Conservation (phyloP, 805 yeast genomes). For the Monosporozyma unispora region DNA sequence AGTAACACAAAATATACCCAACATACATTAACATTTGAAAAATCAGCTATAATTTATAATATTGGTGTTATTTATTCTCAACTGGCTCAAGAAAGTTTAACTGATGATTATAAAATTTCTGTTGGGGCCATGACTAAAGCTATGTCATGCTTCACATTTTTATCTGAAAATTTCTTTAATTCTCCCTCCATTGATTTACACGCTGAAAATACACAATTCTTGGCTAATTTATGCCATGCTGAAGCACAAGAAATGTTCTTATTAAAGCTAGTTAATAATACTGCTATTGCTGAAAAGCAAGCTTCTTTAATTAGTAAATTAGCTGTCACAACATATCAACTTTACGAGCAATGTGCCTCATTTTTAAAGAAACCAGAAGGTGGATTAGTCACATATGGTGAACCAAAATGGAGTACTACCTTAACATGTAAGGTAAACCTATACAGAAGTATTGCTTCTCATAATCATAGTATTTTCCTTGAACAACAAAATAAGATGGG, state of each 20-base stretch:
- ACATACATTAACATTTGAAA: constrained; percentile 77
- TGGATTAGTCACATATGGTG: constrained; percentile 30
- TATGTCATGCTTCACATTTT: constrained; percentile 64
- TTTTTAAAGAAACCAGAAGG: constrained; percentile 35
- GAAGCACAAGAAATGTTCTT: constrained; percentile 85
- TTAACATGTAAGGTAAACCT: constrained; percentile 45
- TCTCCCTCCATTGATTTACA: constrained; percentile 77
- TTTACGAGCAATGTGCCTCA: constrained; percentile 46
- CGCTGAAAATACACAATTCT: constrained; percentile 57
- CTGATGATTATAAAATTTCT: constrained; percentile 46
- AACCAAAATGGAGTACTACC: constrained; percentile 41
- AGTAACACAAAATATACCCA: constrained; percentile 45
- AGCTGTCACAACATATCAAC: constrained; percentile 49
- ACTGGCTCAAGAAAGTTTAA: constrained; percentile 35
- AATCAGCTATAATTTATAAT: constrained; percentile 76
- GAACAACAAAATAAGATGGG: constrained; percentile 59
- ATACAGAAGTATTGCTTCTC: constrained; percentile 51
- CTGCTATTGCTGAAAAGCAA: constrained; percentile 36
- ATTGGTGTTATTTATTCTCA: constrained; percentile 55
- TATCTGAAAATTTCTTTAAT: constrained; percentile 75
- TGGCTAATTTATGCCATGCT: constrained; percentile 61
- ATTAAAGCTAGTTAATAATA: constrained; percentile 41
- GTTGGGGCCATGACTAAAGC: constrained; percentile 60
- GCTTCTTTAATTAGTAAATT: constrained; percentile 68
- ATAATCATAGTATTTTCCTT: constrained; percentile 46